phyloP scores from a whole-genome alignment of 441 rosid genomes.

The Populus hybrid region DNA sequence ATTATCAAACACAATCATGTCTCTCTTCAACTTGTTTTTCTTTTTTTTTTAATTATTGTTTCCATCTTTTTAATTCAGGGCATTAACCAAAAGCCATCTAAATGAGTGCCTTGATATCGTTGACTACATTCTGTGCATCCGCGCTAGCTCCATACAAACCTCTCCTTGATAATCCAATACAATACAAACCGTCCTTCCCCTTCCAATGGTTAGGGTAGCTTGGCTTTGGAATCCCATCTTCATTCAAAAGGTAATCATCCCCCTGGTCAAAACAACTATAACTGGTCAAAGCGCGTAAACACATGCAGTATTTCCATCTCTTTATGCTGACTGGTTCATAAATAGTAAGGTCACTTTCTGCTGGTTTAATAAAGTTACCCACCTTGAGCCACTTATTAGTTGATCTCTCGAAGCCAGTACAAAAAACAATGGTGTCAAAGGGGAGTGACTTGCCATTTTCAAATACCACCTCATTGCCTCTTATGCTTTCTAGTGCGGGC shows the following conservation, averaged over 20 bases:
- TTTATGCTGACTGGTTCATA: too few species aligned
- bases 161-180: conserved; percentile 57
- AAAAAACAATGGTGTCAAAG: conserved; percentile 53
- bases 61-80: not conserved
- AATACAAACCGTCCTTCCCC: conserved; percentile 60
- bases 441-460: conserved; percentile 35
- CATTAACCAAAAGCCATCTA: not conserved
- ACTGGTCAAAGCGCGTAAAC: not conserved
- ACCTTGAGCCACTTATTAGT: conserved; percentile 49
- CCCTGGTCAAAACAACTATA: conserved; percentile 2
- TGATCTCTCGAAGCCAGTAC: conserved; percentile 71
- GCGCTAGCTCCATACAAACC: conserved; percentile 48
- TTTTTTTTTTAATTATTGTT: too few species aligned
- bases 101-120: conserved; percentile 38
- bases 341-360: not conserved
- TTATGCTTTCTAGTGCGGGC: conserved; percentile 40
- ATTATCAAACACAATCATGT: too few species aligned
- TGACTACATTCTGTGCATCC: conserved; percentile 50
- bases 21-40: too few species aligned
- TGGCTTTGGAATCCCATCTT: conserved; percentile 49
- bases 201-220: conserved; percentile 61
- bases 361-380: not conserved
- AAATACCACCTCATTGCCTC: conserved; percentile 46
- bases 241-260: conserved; percentile 40
- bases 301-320: not conserved